A percentile compares a stretch with the other conserved stretches of the same genome.
Conservation (phyloP, 2,329 filamentous ascomycete species). For the Cordyceps militaris region DNA sequence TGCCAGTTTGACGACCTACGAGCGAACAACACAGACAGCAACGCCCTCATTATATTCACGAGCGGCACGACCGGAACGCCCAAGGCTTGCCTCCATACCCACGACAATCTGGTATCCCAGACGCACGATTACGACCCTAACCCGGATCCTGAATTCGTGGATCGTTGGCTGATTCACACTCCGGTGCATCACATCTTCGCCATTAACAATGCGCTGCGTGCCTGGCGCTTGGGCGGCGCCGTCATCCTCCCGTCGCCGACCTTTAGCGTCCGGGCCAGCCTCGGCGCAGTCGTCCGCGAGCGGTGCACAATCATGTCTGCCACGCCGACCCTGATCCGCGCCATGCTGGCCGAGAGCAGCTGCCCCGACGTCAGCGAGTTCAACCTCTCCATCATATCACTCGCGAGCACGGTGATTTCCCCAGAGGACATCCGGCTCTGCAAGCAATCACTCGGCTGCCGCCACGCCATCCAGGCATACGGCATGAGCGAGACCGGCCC, state of each 20-base stretch:
- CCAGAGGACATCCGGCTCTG: constrained; percentile 28
- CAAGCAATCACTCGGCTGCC: constrained; percentile 24
- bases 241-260: constrained; percentile 29
- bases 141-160: constrained; percentile 20
- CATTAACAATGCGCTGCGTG: constrained; percentile 31
- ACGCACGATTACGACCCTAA: constrained; percentile 31
- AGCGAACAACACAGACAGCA: constrained; percentile 14
- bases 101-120: constrained; percentile 32
- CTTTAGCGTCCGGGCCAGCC: constrained; percentile 28
- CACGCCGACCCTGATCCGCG: constrained; percentile 31
- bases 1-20: constrained; percentile 6
- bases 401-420: constrained; percentile 27
- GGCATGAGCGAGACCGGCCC: constrained; percentile 41
- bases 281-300: constrained; percentile 25
- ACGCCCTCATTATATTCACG: constrained; percentile 39
- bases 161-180: constrained; percentile 33
- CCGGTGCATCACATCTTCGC: constrained; percentile 33
- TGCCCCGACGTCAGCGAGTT: constrained; percentile 22
- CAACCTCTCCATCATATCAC: constrained; percentile 27
- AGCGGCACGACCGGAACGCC: constrained; percentile 42
- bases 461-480: constrained; percentile 31
- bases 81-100: constrained; percentile 38
- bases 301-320: constrained; percentile 33
- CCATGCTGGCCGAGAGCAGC: constrained; percentile 23
- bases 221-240: constrained; percentile 29